Evolutionary conservation across 495 filamentous ascomycete species (phyloP).

Genomic region (Darksidea phi): DNA sequence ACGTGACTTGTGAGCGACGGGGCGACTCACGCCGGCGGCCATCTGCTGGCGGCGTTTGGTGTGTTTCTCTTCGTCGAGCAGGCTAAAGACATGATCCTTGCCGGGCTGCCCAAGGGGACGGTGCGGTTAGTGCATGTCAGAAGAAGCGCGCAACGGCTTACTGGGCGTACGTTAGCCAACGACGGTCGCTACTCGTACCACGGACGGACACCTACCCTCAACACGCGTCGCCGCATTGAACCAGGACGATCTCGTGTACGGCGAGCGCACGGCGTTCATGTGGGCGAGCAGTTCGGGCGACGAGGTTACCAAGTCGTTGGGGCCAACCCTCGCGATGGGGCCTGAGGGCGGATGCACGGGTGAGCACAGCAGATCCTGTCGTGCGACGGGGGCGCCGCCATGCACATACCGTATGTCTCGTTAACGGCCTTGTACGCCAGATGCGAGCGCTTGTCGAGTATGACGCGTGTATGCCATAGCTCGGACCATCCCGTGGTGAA

Average conservation of each 20-base stretch:
- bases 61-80: slow-evolving; percentile 29
- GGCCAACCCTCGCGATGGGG: slow-evolving; percentile 32
- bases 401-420: slow-evolving; percentile 8
- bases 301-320: slow-evolving; percentile 35
- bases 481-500: slow-evolving; percentile 6
- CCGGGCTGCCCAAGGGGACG: slow-evolving; percentile 14
- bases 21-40: slow-evolving; percentile 30
- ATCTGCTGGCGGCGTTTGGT: slow-evolving; percentile 20
- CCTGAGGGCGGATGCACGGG: slow-evolving; percentile 4
- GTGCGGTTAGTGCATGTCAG: too few species aligned
- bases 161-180: too few species aligned
- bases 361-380: too few species aligned
- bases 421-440: slow-evolving; percentile 3
- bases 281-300: slow-evolving; percentile 34
- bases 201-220: too few species aligned
- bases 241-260: slow-evolving; percentile 24
- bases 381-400: too few species aligned
- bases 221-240: slow-evolving; percentile 11
- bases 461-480: slow-evolving; percentile 3
- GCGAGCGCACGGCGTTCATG: slow-evolving; percentile 25
- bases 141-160: too few species aligned
- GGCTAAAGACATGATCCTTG: slow-evolving; percentile 28
- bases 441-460: background rate
- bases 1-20: too few species aligned
- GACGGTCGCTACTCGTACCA: too few species aligned